A percentile compares a stretch with the other conserved stretches of the same genome.
Evolutionary conservation across 2,329 filamentous ascomycete genomes (phyloP).

Genomic region (Arthroderma uncinatum): DNA sequence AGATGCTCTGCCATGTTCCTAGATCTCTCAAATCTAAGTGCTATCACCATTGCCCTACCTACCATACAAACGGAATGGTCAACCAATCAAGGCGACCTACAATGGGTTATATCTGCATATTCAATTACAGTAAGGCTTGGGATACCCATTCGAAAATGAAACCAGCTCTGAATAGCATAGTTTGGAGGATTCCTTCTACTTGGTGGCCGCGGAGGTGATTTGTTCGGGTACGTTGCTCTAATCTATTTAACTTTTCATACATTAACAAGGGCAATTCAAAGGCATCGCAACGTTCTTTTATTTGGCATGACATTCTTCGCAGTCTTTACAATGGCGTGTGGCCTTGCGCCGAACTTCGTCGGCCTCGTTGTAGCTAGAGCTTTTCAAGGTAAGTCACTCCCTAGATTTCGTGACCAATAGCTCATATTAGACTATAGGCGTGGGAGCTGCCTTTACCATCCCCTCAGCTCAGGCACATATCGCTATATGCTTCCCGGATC

Average conservation of each 20-base stretch:
- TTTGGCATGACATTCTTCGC: not conserved
- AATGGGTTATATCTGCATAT: not conserved
- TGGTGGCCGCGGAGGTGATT: not conserved
- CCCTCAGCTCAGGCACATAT: not conserved
- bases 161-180: not conserved
- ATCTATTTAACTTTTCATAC: not conserved
- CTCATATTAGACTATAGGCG: not conserved
- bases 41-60: not conserved
- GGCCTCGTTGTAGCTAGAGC: not conserved
- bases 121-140: not conserved
- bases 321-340: not conserved
- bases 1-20: not conserved
- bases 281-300: not conserved
- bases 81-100: not conserved
- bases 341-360: not conserved
- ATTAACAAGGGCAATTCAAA: not conserved
- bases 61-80: not conserved
- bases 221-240: not conserved
- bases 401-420: not conserved
- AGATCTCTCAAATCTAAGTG: not conserved
- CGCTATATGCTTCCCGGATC: not conserved
- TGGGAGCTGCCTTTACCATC: not conserved
- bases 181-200: not conserved
- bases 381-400: not conserved
- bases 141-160: not conserved